Conservation (phyloP, 2,329 filamentous ascomycete species). For the Cercospora brassicicola region DNA sequence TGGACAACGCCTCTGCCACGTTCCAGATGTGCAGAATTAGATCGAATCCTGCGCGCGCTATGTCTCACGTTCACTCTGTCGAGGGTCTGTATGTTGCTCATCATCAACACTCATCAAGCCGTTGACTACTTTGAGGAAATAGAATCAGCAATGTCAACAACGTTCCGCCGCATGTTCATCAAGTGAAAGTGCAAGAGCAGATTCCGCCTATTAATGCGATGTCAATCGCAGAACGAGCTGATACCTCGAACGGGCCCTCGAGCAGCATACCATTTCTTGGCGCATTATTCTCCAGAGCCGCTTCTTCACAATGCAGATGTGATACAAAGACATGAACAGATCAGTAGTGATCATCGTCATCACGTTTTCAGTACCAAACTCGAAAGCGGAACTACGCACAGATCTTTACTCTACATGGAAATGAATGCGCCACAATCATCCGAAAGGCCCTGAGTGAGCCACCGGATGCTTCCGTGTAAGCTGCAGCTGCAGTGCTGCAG, state of each 20-base stretch:
- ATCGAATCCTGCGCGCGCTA: neutral
- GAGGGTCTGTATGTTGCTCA: neutral
- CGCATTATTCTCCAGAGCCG: neutral
- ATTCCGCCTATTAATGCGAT: neutral
- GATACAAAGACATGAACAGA: neutral
- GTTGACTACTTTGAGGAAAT: neutral
- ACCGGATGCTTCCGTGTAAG: neutral
- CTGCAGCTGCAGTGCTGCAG: conserved; percentile 5
- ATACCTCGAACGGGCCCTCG: neutral
- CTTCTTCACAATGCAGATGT: neutral
- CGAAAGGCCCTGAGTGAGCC: neutral
- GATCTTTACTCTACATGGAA: neutral
- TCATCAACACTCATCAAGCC: neutral
- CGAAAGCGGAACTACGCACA: neutral
- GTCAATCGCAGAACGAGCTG: neutral
- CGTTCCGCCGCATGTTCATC: neutral
- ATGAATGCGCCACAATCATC: neutral
- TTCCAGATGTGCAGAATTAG: neutral
- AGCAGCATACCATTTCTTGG: neutral
- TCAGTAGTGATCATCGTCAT: neutral
- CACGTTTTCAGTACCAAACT: neutral
- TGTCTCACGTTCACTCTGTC: neutral
- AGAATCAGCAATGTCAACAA: neutral
- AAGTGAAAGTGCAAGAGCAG: neutral
- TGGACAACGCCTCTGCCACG: neutral